phyloP scores from a whole-genome alignment of 1,284 basidiomycete species.

The Exobasidium cylindrosporum region DNA sequence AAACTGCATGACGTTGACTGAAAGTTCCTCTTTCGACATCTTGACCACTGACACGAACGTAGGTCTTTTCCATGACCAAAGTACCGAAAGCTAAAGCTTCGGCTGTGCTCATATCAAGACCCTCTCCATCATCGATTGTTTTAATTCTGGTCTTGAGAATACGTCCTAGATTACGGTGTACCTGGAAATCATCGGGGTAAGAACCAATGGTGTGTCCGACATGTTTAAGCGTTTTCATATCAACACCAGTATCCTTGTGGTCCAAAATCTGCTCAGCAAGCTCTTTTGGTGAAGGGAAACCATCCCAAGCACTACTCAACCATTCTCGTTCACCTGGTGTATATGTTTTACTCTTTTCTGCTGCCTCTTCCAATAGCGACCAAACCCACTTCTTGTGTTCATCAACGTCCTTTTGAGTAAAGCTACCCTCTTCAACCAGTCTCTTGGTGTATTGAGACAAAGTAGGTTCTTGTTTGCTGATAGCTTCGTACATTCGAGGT shows the following conservation, averaged over 20 bases:
- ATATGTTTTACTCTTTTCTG: slow-evolving; percentile 86
- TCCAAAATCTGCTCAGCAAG: slow-evolving; percentile 88
- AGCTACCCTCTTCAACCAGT: slow-evolving; percentile 85
- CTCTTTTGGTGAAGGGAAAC: slow-evolving; percentile 95
- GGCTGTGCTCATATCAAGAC: slow-evolving; percentile 99
- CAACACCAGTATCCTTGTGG: slow-evolving; percentile 78
- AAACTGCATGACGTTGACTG: slow-evolving; percentile 96
- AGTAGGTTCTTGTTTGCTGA: slow-evolving; percentile 88
- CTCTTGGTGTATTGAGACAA: slow-evolving; percentile 88
- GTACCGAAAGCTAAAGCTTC: slow-evolving; percentile 96
- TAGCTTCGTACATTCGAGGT: slow-evolving; percentile 97
- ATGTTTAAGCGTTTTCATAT: slow-evolving; percentile 73
- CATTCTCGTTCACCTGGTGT: slow-evolving; percentile 75
- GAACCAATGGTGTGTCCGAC: slow-evolving; percentile 82
- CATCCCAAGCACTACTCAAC: slow-evolving; percentile 96
- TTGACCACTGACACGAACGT: slow-evolving; percentile 94
- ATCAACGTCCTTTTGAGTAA: slow-evolving; percentile 93
- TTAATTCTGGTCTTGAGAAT: slow-evolving; percentile 85
- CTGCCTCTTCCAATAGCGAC: slow-evolving; percentile 94
- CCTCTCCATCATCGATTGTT: slow-evolving; percentile 80
- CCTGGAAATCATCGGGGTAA: slow-evolving; percentile 77
- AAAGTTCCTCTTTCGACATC: slow-evolving; percentile 99
- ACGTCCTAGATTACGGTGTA: slow-evolving; percentile 89
- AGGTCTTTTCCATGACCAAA: slow-evolving; percentile 84
- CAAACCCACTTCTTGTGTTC: slow-evolving; percentile 99